phyloP scores from a whole-genome alignment of 768 basidiomycete species.

The Boletus fagicola region DNA sequence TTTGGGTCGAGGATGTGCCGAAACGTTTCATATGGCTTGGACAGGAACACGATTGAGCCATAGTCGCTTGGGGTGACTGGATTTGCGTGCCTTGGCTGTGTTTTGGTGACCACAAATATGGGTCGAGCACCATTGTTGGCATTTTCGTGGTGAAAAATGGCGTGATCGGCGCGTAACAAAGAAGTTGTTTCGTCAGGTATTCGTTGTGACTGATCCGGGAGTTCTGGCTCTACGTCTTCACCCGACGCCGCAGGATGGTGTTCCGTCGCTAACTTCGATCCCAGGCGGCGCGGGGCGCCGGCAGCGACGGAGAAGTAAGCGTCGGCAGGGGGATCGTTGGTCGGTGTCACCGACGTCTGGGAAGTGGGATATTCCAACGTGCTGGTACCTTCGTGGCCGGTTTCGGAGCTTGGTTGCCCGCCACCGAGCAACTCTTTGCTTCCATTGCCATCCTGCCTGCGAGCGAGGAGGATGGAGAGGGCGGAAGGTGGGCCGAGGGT shows the following conservation, averaged over 20 bases:
- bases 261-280: not conserved
- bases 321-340: constrained; percentile 12
- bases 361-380: constrained; percentile 10
- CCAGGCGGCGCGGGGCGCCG: not conserved
- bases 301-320: constrained; percentile 2
- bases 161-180: constrained; percentile 16
- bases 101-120: not conserved
- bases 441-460: constrained; percentile 9
- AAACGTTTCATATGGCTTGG: constrained; percentile 9
- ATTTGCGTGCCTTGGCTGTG: constrained; percentile 12
- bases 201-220: not conserved
- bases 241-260: not conserved
- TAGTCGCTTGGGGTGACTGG: not conserved
- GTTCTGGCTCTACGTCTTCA: not conserved
- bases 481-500: constrained; percentile 30
- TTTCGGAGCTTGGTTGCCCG: not conserved
- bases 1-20: constrained; percentile 15
- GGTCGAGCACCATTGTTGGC: not conserved
- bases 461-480: constrained; percentile 38
- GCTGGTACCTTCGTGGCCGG: not conserved
- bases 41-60: constrained; percentile 10
- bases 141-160: constrained; percentile 1
- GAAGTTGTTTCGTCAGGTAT: constrained; percentile 21
- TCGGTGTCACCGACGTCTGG: constrained; percentile 20
- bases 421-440: not conserved